Percentiles rank a stretch among this genome's conserved stretches.
These are phyloP conservation scores for Calocybe cyanea DNA, from an alignment of 768 basidiomycete species.

Conservation along the genomic window DNA sequence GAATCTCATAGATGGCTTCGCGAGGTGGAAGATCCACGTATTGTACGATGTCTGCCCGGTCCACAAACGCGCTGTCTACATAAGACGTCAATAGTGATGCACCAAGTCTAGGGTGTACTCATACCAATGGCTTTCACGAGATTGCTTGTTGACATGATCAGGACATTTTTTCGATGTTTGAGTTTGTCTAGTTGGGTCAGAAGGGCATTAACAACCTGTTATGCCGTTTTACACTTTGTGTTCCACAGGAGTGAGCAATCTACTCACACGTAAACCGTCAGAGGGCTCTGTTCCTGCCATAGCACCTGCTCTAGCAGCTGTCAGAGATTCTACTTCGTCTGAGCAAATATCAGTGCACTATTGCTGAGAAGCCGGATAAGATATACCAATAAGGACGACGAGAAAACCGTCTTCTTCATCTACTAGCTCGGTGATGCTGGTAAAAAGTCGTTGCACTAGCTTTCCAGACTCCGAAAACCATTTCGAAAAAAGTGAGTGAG, in stretches of 20 bases:
- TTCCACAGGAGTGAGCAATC: background rate
- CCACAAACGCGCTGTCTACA: conserved; percentile 90
- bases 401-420: conserved; percentile 92
- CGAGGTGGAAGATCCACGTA: conserved; percentile 89
- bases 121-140: conserved; percentile 90
- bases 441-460: conserved; percentile 91
- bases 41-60: conserved; percentile 95
- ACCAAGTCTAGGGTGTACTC: background rate
- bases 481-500: conserved; percentile 95
- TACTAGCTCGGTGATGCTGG: conserved; percentile 82
- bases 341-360: conserved; percentile 1
- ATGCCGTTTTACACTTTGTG: background rate
- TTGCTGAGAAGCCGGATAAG: background rate
- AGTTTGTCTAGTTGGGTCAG: conserved; percentile 96
- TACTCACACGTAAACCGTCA: conserved; percentile 80
- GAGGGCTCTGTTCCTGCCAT: conserved; percentile 96
- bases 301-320: conserved; percentile 90
- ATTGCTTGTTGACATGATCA: conserved; percentile 97
- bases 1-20: conserved; percentile 91
- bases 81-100: background rate
- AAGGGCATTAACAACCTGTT: conserved; percentile 93
- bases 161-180: conserved; percentile 87
- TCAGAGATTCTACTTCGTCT: conserved; percentile 97
- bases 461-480: conserved; percentile 99
- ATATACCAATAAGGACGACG: conserved; percentile 85